A percentile compares a stretch with the other conserved stretches of the same genome.
phyloP scores from a whole-genome alignment of 2,329 filamentous ascomycete species.

The Oidium heveae region DNA sequence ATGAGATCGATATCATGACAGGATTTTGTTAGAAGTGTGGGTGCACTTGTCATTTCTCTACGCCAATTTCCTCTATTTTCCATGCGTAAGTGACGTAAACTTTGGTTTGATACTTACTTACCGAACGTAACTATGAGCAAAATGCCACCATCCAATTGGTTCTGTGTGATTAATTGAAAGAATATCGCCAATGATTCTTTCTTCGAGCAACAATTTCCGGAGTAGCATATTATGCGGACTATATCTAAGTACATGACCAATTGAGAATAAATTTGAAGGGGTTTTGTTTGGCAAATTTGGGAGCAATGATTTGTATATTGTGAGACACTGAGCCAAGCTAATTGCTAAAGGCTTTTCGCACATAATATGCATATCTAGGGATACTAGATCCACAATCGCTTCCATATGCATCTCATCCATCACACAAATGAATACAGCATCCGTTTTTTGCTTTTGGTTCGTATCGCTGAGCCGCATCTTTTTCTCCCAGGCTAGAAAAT shows the following conservation, averaged over 20 bases:
- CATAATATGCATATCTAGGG: constrained; percentile 55
- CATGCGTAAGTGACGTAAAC: constrained; percentile 1
- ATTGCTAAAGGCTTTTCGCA: constrained; percentile 89
- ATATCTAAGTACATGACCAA: constrained; percentile 84
- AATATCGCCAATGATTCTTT: constrained; percentile 59
- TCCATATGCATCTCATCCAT: constrained; percentile 74
- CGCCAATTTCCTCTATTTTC: constrained; percentile 65
- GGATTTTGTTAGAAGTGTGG: constrained; percentile 74
- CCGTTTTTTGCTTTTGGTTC: constrained; percentile 21
- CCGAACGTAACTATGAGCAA: constrained; percentile 67
- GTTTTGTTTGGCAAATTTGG: constrained; percentile 14
- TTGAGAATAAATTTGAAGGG: constrained; percentile 42
- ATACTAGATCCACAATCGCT: constrained; percentile 49
- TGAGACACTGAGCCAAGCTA: constrained; percentile 50
- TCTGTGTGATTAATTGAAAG: constrained; percentile 78
- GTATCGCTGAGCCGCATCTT: constrained; percentile 26
- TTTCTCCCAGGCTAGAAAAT: constrained; percentile 51
- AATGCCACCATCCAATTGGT: constrained; percentile 93
- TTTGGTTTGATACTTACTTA: constrained; percentile 9
- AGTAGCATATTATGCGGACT: constrained; percentile 78
- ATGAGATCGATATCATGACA: constrained; percentile 91
- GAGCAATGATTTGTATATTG: constrained; percentile 37
- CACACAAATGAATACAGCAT: constrained; percentile 45
- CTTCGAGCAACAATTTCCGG: constrained; percentile 48
- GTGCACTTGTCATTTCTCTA: constrained; percentile 49